A percentile compares a stretch with the other conserved stretches of the same genome.
Conservation (phyloP, 1,139 yeast species). For the Taphrina communis region DNA sequence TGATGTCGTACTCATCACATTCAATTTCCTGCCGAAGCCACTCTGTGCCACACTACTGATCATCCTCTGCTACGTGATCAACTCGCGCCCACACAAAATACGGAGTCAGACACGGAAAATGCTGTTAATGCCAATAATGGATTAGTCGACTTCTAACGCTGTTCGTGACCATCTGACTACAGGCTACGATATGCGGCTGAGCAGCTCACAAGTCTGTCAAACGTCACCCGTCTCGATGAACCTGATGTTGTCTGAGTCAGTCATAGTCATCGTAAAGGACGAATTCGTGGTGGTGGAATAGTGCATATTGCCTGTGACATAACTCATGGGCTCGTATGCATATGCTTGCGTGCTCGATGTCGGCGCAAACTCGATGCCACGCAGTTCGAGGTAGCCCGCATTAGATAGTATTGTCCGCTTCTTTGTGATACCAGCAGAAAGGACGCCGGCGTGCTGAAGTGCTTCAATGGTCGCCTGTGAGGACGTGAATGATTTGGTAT, state of each 20-base stretch:
- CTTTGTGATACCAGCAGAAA: not conserved
- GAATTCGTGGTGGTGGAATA: not conserved
- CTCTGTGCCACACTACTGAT: constrained; percentile 3
- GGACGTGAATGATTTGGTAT: not conserved
- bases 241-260: not conserved
- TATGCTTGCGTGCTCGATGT: not conserved
- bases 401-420: not conserved
- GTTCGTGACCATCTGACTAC: too few relatives aligned
- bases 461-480: constrained; percentile 18
- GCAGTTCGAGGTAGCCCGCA: constrained; percentile 16
- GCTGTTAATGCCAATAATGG: too few relatives aligned
- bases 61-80: not conserved
- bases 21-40: constrained; percentile 6
- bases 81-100: too few relatives aligned
- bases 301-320: constrained; percentile 9
- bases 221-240: constrained; percentile 13
- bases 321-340: not conserved
- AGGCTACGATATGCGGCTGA: too few relatives aligned
- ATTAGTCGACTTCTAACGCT: too few relatives aligned
- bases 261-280: not conserved
- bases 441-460: constrained; percentile 21
- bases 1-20: constrained; percentile 17
- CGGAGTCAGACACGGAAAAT: too few relatives aligned
- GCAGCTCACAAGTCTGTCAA: not conserved
- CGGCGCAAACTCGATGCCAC: constrained; percentile 13